Conservation (phyloP, 116 monocot species). For the Posidonia oceanica region DNA sequence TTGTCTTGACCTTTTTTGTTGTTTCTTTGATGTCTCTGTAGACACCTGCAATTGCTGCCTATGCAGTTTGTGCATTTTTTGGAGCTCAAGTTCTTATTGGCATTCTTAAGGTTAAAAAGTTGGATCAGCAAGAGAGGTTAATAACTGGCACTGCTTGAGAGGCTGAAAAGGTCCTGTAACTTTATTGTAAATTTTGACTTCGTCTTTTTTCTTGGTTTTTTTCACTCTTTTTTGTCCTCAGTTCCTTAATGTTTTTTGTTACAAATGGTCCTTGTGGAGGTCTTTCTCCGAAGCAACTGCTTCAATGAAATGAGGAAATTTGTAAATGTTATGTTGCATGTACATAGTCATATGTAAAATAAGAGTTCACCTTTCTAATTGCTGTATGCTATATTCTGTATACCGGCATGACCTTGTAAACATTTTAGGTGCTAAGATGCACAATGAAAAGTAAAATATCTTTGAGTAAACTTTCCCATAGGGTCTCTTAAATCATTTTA, state of each 20-base stretch:
- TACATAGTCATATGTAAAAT: neutral
- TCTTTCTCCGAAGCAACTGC: neutral
- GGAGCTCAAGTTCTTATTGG: slow-evolving; percentile 75
- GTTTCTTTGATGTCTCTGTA: slow-evolving; percentile 6
- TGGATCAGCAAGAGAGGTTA: slow-evolving; percentile 74
- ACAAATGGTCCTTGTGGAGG: neutral
- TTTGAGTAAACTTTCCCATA: neutral
- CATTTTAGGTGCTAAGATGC: neutral
- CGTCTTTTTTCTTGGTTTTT: neutral
- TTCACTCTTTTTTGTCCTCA: neutral
- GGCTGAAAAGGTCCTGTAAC: neutral
- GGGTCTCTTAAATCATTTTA: no score
- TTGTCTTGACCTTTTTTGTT: neutral
- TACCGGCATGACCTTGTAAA: neutral
- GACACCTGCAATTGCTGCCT: slow-evolving; percentile 67
- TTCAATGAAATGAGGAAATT: neutral
- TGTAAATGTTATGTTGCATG: neutral
- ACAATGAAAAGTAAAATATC: neutral
- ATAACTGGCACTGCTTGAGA: slow-evolving; percentile 82
- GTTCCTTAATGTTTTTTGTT: neutral
- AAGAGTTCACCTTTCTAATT: neutral
- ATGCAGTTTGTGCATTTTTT: slow-evolving; percentile 55
- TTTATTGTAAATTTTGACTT: neutral
- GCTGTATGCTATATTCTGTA: neutral
- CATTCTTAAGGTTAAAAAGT: slow-evolving; percentile 64